Evolutionary conservation across 495 filamentous ascomycete species (phyloP).

Genomic region (Penicillium manginii): DNA sequence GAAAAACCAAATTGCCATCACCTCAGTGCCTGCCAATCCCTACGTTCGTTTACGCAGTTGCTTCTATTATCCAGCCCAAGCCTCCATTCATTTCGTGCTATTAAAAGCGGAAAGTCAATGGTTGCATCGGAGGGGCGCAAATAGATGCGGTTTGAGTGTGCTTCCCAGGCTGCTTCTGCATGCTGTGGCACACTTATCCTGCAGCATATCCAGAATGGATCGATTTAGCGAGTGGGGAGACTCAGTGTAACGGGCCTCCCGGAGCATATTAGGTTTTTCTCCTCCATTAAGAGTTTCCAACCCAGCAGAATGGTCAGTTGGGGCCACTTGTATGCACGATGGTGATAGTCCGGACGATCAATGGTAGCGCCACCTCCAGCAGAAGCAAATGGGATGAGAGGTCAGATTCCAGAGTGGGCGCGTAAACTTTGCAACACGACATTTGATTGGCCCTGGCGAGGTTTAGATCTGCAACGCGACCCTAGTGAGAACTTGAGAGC

Average conservation of each 20-base stretch:
- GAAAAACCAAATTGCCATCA: background rate
- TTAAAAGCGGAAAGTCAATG: background rate
- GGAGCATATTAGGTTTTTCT: background rate
- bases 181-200: background rate
- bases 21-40: background rate
- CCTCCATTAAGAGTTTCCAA: background rate
- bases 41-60: background rate
- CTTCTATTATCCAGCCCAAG: background rate
- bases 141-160: background rate
- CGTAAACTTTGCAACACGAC: background rate
- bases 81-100: background rate
- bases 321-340: constrained; percentile 18
- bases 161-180: background rate
- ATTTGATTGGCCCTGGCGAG: constrained; percentile 14
- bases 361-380: constrained; percentile 1
- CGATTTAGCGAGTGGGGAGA: constrained; percentile 11
- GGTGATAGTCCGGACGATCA: constrained; percentile 17
- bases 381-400: constrained; percentile 19
- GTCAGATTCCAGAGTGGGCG: constrained; percentile 25
- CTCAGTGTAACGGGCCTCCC: background rate
- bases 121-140: background rate
- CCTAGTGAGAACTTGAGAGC: background rate
- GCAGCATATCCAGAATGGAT: constrained; percentile 6
- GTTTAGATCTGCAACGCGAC: constrained; percentile 23
- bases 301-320: background rate